Evolutionary conservation across 441 rosid genomes (phyloP).

Genomic region (Biscutella laevigata): DNA sequence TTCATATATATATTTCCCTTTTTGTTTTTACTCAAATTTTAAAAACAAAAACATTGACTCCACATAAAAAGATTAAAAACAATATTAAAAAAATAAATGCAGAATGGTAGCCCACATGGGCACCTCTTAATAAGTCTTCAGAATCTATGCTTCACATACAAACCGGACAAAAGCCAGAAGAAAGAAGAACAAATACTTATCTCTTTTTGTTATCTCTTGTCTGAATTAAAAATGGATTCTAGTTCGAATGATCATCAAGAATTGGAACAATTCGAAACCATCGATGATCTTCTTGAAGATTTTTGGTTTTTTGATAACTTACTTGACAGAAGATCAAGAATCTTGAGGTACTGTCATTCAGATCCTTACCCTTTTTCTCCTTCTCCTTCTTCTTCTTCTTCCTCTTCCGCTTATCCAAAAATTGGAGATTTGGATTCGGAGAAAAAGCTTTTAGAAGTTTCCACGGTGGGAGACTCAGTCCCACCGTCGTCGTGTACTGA

Average conservation of each 20-base stretch:
- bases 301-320: slow-evolving; percentile 65
- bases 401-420: slow-evolving; percentile 3
- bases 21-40: slow-evolving; percentile 3
- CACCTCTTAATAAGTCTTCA: slow-evolving; percentile 21
- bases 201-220: slow-evolving; percentile 26
- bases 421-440: slow-evolving; percentile 15
- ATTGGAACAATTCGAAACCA: slow-evolving; percentile 28
- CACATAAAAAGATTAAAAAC: slow-evolving; percentile 17
- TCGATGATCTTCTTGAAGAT: slow-evolving; percentile 53
- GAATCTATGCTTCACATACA: slow-evolving; percentile 29
- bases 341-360: slow-evolving; percentile 51
- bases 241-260: slow-evolving; percentile 20
- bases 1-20: not conserved
- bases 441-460: slow-evolving; percentile 10
- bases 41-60: slow-evolving; percentile 22
- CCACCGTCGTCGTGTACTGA: slow-evolving; percentile 35
- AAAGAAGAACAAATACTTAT: slow-evolving; percentile 17
- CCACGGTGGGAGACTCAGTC: slow-evolving; percentile 3
- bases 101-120: slow-evolving; percentile 31
- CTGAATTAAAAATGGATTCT: slow-evolving; percentile 25
- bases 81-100: slow-evolving; percentile 7
- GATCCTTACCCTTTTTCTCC: slow-evolving; percentile 57
- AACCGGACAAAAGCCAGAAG: slow-evolving; percentile 23
- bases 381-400: slow-evolving; percentile 10
- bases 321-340: slow-evolving; percentile 30